Evolutionary conservation across 1,139 yeast genomes (phyloP), one percentile per base, ranked within the genome.

Genomic region (Citeromyces hawaiiensis): DNA sequence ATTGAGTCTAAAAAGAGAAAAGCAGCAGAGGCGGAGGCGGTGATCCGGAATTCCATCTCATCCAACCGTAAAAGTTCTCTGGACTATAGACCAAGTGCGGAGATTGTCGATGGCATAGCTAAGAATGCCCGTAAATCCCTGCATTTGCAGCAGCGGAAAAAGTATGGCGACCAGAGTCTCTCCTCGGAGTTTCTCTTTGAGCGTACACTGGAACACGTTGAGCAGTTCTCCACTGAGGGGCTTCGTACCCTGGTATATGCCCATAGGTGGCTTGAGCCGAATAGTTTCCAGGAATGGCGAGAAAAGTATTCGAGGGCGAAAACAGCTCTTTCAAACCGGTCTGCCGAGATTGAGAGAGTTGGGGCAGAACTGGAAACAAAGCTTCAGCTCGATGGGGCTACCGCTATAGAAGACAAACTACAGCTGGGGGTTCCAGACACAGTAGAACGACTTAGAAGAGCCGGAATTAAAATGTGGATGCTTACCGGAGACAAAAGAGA

Each of bases 401-500:
- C 97, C 2, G 98, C 97, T 0, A 91, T 93, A 47, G 99, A 93
- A 56, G 99, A 93, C 54, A 93, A 91, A 54, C 66, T 93, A 37
- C 99, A 93, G 59, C 83, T 81, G 36, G 99, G 98, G 10, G 98
- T 93, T 1, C 82, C 96, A 19, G 96, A 87, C 43, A 76, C 97
- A 0, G 88, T 91, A 46, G 96, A 87, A 43, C 87, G 86, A 53
- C 68, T 93, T 34, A 73, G 96, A 49, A 69, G 94, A 45, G 98
- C 98, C 0, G 95, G 95, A 4, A 87, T 91, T 43, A 85, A 81
- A 53, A 62, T 93, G 66, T 91, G 99, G 98, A 91, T 91, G 96
- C 66, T 91, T 43, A 91, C 99, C 0, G 99, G 99, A 40, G 99
- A 91, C 55, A 91, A 91, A 54, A 68, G 96, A 44, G 99, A 93